These are phyloP conservation scores for Globomyces pollinis-pini DNA, from an alignment of 192 early-diverging fungal genomes.

Conservation along the genomic window DNA sequence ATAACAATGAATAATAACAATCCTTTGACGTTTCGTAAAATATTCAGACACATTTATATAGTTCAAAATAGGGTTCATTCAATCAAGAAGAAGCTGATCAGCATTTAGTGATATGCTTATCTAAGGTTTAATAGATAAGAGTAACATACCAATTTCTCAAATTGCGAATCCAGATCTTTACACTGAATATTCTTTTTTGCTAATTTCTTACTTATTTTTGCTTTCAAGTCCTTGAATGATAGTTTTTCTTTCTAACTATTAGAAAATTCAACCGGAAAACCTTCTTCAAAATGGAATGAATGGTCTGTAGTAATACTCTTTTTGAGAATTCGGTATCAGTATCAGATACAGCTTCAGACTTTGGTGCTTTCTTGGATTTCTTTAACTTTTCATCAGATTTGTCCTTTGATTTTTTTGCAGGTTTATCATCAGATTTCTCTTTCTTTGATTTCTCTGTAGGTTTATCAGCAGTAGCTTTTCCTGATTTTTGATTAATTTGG, in stretches of 20 bases:
- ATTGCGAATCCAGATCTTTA: too few species aligned
- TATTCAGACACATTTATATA: too few species aligned
- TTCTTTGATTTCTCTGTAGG: not conserved
- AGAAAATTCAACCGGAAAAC: not conserved
- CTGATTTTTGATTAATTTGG: not conserved
- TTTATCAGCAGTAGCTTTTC: not conserved
- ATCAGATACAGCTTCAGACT: not conserved
- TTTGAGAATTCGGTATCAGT: not conserved
- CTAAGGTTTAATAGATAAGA: too few species aligned
- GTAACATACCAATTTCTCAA: too few species aligned
- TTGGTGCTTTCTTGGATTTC: not conserved
- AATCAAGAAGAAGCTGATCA: too few species aligned
- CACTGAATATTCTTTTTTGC: conserved; percentile 1
- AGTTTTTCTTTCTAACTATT: not conserved
- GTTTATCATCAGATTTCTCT: not conserved
- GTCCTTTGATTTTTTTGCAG: not conserved
- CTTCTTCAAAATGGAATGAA: not conserved
- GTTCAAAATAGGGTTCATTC: too few species aligned
- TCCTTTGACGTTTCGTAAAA: too few species aligned
- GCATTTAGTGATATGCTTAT: too few species aligned
- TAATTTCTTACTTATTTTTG: not conserved
- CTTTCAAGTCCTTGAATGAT: not conserved
- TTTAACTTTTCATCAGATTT: not conserved
- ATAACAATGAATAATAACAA: too few species aligned
- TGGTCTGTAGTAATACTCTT: not conserved